Evolutionary conservation across 1,284 basidiomycete genomes (phyloP), one percentile per base, ranked within the genome.

Genomic region (Ustilago nuda): DNA sequence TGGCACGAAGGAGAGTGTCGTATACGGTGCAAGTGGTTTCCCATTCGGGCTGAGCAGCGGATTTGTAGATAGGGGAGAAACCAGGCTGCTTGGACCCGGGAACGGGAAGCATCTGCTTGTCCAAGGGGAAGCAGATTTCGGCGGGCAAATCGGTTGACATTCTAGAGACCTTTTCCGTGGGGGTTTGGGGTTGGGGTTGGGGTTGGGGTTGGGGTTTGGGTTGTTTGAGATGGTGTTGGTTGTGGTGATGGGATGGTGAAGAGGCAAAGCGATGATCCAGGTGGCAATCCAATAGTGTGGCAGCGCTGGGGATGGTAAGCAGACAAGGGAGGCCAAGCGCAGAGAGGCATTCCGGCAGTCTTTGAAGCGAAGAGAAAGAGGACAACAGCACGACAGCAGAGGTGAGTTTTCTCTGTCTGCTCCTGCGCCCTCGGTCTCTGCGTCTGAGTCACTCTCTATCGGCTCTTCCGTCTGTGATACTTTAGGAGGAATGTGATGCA

Each of bases 31-130:
- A 69, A 13, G 11, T 39, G 48, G 78, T 72, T 9, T 59, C 53
- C 41, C 67, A 57, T 4, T 83, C 73, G 23, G 84, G 80, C 33
- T 75, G 66, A 13, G 69, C 76, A 6, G 82, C 75, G 59, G 78
- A 82, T 48, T 78, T 77, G 72, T 82, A 85, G 61, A 85, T 81
- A 58, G 52, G 48, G 5, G 79, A 77, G 76, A 66, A 84, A 41
- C 84, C 84, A 8, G 75, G 63, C 35, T 70, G 46, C 63, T 81
- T 74, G 30, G 72, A 51, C 19, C 70, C 72, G 30, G 82, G 82
- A 17, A 85, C 73, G 27, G 71, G 66, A n/a, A 83, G 50, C 69
- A 82, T 76, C 71, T 84, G 84, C 70, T 79, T 75, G 46, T 81
- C 76, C 59, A 82, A 56, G 32, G 78, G 66, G 56, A 71, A 66